These are phyloP conservation scores for Lichtheimia ramosa DNA, from an alignment of 371 early-diverging fungal species.

Conservation along the genomic window DNA sequence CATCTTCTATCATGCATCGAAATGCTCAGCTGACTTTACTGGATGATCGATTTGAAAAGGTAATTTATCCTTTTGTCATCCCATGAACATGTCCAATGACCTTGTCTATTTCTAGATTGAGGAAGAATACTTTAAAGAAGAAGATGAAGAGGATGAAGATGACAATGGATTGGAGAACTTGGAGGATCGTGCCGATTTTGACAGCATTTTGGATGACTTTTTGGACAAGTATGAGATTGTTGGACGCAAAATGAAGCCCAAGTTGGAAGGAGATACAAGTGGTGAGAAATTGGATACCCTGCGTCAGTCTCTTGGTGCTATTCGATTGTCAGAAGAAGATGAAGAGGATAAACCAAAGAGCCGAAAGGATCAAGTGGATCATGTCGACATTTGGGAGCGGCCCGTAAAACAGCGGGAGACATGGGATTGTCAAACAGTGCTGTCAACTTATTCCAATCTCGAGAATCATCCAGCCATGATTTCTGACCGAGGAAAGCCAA, in stretches of 20 bases:
- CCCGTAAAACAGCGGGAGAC: slow-evolving; percentile 51
- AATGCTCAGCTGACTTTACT: slow-evolving; percentile 83
- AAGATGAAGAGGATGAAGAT: slow-evolving; percentile 63
- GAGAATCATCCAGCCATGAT: slow-evolving; percentile 81
- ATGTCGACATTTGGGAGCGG: slow-evolving; percentile 8
- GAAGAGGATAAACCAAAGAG: slow-evolving; percentile 27
- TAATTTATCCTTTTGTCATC: slow-evolving; percentile 15
- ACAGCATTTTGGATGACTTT: slow-evolving; percentile 86
- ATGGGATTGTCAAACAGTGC: slow-evolving; percentile 83
- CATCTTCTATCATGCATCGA: slow-evolving; percentile 91
- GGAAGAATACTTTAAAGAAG: slow-evolving; percentile 77
- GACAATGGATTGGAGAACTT: slow-evolving; percentile 27
- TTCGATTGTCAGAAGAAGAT: slow-evolving; percentile 34
- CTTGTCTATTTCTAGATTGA: slow-evolving; percentile 42
- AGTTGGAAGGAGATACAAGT: slow-evolving; percentile 63
- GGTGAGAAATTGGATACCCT: slow-evolving; percentile 70
- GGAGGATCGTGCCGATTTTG: slow-evolving; percentile 63
- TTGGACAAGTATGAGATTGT: slow-evolving; percentile 83
- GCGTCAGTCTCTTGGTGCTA: slow-evolving; percentile 61
- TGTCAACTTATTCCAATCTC: slow-evolving; percentile 82
- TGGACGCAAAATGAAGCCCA: slow-evolving; percentile 68
- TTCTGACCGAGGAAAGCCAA: slow-evolving; percentile 46
- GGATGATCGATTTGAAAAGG: slow-evolving; percentile 92
- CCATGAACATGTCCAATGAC: background rate
- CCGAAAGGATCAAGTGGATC: slow-evolving; percentile 14